phyloP scores from a whole-genome alignment of 495 filamentous ascomycete species.

The Annulohypoxylon nitens region DNA sequence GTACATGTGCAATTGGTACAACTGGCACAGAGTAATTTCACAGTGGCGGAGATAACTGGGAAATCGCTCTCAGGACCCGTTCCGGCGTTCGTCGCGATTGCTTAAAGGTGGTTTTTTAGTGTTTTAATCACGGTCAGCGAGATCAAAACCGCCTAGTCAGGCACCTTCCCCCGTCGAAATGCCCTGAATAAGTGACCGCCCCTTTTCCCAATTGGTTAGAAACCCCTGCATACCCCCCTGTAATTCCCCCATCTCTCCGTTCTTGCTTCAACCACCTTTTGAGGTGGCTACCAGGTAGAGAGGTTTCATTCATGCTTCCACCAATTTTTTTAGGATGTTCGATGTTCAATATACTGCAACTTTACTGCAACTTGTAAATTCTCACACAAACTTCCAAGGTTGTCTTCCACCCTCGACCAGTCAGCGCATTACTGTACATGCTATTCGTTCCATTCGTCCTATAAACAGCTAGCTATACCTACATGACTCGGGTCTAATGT shows the following conservation, averaged over 20 bases:
- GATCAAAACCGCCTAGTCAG: slow-evolving; percentile 25
- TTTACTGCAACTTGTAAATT: slow-evolving; percentile 11
- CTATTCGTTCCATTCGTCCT: background rate
- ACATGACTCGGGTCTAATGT: slow-evolving; percentile 9
- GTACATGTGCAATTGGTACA: background rate
- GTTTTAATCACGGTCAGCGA: slow-evolving; percentile 19
- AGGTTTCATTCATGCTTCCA: slow-evolving; percentile 43
- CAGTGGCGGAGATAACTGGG: slow-evolving; percentile 28
- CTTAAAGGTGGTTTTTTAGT: background rate
- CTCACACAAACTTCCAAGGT: slow-evolving; percentile 14
- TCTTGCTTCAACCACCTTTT: slow-evolving; percentile 38
- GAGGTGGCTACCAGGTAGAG: background rate
- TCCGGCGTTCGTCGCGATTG: slow-evolving; percentile 12
- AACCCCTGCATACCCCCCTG: slow-evolving; percentile 18
- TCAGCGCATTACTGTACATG: slow-evolving; percentile 25
- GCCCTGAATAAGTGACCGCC: slow-evolving; percentile 18
- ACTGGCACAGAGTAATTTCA: slow-evolving; percentile 9
- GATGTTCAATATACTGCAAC: slow-evolving; percentile 8
- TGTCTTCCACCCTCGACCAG: background rate
- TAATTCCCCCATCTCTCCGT: slow-evolving; percentile 1
- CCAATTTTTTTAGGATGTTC: slow-evolving; percentile 32
- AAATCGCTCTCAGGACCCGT: background rate
- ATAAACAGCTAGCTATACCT: slow-evolving; percentile 6
- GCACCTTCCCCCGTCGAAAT: slow-evolving; percentile 22
- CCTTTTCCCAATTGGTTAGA: slow-evolving; percentile 43